Conservation (phyloP, 2,329 filamentous ascomycete species). For the Cladosporium oxysporum region DNA sequence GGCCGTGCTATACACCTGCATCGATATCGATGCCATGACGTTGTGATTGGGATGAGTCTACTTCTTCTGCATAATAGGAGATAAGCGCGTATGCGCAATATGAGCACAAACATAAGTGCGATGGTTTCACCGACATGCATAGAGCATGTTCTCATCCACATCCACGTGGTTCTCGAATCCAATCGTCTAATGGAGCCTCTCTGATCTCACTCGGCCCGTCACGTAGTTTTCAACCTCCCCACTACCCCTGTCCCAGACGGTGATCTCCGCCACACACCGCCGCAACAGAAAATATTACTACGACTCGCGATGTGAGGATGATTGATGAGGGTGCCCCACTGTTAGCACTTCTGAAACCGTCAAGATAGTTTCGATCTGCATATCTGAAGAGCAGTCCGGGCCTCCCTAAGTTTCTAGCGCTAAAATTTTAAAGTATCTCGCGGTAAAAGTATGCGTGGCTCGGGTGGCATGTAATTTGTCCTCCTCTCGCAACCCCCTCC, state of each 20-base stretch:
- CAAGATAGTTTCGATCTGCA: slow-evolving; percentile 8
- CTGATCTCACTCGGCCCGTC: slow-evolving; percentile 6
- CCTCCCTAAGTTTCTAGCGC: background rate
- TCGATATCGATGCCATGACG: background rate
- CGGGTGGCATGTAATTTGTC: background rate
- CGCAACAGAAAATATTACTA: background rate
- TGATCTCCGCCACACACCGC: slow-evolving; percentile 13
- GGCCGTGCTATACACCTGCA: background rate
- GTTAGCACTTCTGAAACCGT: background rate
- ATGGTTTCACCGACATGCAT: slow-evolving; percentile 3
- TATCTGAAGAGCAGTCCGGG: slow-evolving; percentile 11
- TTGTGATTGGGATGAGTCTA: background rate
- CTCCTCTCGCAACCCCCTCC: background rate
- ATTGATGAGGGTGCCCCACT: slow-evolving; percentile 4
- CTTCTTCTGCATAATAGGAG: background rate
- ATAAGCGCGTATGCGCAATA: slow-evolving; percentile 4
- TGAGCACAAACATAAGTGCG: background rate
- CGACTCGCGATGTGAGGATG: background rate
- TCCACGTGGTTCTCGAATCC: background rate
- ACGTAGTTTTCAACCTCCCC: slow-evolving; percentile 3
- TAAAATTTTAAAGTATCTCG: background rate
- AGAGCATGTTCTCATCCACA: background rate
- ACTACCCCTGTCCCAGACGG: slow-evolving; percentile 11
- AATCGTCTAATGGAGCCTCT: slow-evolving; percentile 5
- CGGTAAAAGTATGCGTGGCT: background rate